Percentiles rank a stretch among this genome's conserved stretches.
These are phyloP conservation scores for Tricholoma saponaceum DNA, from an alignment of 768 basidiomycete species.

Conservation along the genomic window DNA sequence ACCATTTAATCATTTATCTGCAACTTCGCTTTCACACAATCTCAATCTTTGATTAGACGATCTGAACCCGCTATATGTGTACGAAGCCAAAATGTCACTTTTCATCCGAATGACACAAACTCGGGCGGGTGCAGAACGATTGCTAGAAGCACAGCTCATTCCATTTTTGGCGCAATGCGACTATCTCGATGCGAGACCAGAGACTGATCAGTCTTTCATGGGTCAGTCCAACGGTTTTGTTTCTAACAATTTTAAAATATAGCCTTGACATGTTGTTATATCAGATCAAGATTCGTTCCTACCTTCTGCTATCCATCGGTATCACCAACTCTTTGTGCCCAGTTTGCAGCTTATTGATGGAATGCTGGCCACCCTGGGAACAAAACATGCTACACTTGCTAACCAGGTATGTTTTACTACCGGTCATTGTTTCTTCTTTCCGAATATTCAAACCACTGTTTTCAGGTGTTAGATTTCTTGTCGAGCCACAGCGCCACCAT, in stretches of 20 bases:
- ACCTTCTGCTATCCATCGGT: constrained; percentile 81
- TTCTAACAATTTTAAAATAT: not conserved
- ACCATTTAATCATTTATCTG: constrained; percentile 15
- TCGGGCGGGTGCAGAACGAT: constrained; percentile 75
- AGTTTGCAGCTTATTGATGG: constrained; percentile 78
- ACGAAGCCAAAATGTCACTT: constrained; percentile 91
- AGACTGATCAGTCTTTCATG: constrained; percentile 77
- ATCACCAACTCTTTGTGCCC: constrained; percentile 88
- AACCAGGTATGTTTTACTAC: constrained; percentile 49
- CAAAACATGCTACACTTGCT: constrained; percentile 59
- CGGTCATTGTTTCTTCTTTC: not conserved
- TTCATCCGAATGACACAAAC: constrained; percentile 83
- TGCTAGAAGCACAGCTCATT: constrained; percentile 76
- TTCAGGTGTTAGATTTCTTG: constrained; percentile 75
- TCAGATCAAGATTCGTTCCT: constrained; percentile 83
- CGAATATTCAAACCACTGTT: not conserved
- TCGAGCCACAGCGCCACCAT: constrained; percentile 81
- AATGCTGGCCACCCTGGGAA: constrained; percentile 73
- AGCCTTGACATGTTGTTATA: constrained; percentile 3
- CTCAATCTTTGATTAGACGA: constrained; percentile 53
- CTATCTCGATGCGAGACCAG: constrained; percentile 81
- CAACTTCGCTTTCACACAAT: not conserved
- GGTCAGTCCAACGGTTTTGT: constrained; percentile 39
- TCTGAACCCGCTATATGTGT: constrained; percentile 88
- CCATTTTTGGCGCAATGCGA: constrained; percentile 78